Conservation (phyloP, 1,284 basidiomycete species). For the Athelia sp. region DNA sequence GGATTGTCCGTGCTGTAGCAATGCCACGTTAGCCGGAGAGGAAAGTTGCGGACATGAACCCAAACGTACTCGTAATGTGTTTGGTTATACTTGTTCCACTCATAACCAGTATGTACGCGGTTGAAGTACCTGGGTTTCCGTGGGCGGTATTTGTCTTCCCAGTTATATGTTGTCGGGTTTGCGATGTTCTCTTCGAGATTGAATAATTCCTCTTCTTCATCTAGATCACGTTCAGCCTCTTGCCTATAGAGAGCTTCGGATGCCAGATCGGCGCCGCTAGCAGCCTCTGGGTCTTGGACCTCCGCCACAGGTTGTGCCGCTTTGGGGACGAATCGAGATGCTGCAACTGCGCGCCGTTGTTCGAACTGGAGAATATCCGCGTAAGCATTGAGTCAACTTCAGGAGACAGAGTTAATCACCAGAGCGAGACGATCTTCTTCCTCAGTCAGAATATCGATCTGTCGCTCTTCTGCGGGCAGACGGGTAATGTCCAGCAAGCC, state of each 20-base stretch:
- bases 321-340: constrained; percentile 83
- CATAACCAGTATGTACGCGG: constrained; percentile 99
- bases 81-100: constrained; percentile 99
- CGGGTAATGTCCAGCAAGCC: constrained; percentile 63
- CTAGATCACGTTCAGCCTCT: constrained; percentile 87
- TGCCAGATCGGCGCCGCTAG: constrained; percentile 73
- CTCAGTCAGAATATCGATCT: constrained; percentile 72
- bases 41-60: constrained; percentile 1
- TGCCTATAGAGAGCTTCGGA: constrained; percentile 84
- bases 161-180: constrained; percentile 85
- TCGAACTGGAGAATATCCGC: constrained; percentile 47
- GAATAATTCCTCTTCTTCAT: constrained; percentile 94
- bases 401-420: constrained; percentile 40
- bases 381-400: constrained; percentile 2
- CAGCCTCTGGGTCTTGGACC: constrained; percentile 47
- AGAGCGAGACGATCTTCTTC: constrained; percentile 61
- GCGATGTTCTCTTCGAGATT: constrained; percentile 84
- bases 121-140: constrained; percentile 99
- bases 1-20: constrained; percentile 82
- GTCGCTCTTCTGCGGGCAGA: constrained; percentile 71
- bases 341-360: constrained; percentile 73
- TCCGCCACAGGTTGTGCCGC: constrained; percentile 46
- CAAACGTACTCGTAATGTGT: constrained; percentile 91
- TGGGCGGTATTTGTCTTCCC: constrained; percentile 99
- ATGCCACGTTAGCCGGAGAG: constrained; percentile 10